phyloP scores from a whole-genome alignment of 2,329 filamentous ascomycete species.

The Aspergillus sp. region DNA sequence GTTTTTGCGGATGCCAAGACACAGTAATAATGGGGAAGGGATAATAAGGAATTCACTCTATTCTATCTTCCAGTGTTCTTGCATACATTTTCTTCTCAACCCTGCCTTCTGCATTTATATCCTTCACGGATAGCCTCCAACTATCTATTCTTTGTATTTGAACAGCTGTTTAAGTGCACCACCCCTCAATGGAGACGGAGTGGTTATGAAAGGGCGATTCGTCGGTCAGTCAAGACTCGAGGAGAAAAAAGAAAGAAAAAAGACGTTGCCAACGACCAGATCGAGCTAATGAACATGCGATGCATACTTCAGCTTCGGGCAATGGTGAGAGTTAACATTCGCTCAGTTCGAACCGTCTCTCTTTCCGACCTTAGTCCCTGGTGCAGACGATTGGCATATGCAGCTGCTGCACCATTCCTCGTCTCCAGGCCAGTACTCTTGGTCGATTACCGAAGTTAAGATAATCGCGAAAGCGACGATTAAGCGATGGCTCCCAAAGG shows the following conservation, averaged over 20 bases:
- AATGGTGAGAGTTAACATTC: neutral
- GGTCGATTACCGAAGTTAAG: neutral
- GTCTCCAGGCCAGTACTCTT: neutral
- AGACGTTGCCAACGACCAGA: neutral
- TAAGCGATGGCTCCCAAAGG: neutral
- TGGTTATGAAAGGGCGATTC: neutral
- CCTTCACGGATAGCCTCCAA: neutral
- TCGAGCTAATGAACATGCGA: neutral
- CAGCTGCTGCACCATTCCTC: neutral
- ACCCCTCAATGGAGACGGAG: neutral
- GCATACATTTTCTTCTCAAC: constrained; percentile 7
- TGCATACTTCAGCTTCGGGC: neutral
- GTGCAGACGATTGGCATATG: neutral
- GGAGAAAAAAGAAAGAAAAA: neutral
- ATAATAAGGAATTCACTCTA: constrained; percentile 9
- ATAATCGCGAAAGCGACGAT: neutral
- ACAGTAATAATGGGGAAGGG: constrained; percentile 2
- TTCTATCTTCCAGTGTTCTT: constrained; percentile 7
- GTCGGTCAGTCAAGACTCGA: neutral
- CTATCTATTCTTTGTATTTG: neutral
- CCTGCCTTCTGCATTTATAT: neutral
- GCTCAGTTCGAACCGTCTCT: neutral
- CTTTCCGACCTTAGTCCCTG: neutral
- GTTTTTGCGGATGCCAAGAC: constrained; percentile 22
- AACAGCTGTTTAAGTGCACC: neutral